Evolutionary conservation across 352 stramenopile genomes (phyloP).

Genomic region (Halophytophthora batemanensis): DNA sequence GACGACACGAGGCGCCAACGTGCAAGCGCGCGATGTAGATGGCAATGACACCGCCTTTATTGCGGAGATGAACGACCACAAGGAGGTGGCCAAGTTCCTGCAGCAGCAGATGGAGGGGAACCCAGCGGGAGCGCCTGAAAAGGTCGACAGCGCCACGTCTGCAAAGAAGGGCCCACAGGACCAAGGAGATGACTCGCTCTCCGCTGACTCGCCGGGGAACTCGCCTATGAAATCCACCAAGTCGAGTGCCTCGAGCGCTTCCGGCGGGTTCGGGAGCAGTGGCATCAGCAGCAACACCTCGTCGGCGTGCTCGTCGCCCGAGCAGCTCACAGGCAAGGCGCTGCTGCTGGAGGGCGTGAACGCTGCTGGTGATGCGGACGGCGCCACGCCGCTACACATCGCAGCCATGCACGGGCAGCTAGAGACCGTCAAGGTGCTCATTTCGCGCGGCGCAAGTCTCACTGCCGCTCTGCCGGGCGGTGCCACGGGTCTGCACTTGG

Average conservation of each 20-base stretch:
- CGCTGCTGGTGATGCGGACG: constrained; percentile 27
- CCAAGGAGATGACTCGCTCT: constrained; percentile 1
- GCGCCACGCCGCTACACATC: constrained; percentile 53
- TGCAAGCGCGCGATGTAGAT: constrained; percentile 42
- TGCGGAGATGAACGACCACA: constrained; percentile 45
- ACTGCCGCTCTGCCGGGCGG: constrained; percentile 39
- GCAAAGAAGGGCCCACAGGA: constrained; percentile 23
- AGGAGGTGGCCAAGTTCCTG: constrained; percentile 41
- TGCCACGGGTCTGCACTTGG: constrained; percentile 48
- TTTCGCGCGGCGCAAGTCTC: constrained; percentile 40
- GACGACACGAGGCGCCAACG: constrained; percentile 30
- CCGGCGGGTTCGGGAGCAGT: constrained; percentile 15
- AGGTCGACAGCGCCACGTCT: constrained; percentile 16
- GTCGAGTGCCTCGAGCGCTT: constrained; percentile 24
- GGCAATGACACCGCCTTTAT: constrained; percentile 50
- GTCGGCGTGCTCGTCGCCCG: constrained; percentile 27
- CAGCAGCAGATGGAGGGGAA: constrained; percentile 24
- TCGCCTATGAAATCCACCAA: constrained; percentile 19
- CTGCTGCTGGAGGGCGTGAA: constrained; percentile 18
- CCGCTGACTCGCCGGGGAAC: constrained; percentile 15
- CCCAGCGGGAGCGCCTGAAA: constrained; percentile 12
- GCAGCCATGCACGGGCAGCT: constrained; percentile 58
- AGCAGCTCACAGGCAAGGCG: constrained; percentile 21
- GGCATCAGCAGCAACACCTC: constrained; percentile 19
- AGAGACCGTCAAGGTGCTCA: constrained; percentile 48